Base-by-base conservation (phyloP, 257 asterid genomes). In the Verbascum thapsus region DNA sequence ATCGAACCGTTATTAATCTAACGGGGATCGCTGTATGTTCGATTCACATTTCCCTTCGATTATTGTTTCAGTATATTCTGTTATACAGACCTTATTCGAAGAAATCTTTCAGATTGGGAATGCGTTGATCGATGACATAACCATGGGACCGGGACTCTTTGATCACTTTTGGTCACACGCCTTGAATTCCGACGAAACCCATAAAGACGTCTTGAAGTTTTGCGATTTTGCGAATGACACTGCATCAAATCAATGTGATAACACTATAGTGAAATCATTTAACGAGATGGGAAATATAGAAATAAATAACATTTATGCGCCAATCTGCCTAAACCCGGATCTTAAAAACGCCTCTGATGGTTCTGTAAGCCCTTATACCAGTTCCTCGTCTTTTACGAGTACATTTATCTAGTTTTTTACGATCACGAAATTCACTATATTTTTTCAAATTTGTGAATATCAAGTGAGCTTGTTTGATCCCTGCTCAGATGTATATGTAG, bases 1-100 rank as follows among this genome's bases (percentile, higher is more conserved):
- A 67, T 17, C 72, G 35, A 13, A 58, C 77, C 12, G 58, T 71
- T 32, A 71, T 81, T 45, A 76, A 81, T 59, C 72, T 78, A 3
- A 76, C 76, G 55, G 85, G 80, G 13, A 70, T 78, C 5, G 74
- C 79, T 22, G 84, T 75, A 70, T 19, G 87, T 74, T 34, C 49
- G 35, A 34, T 38, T 39, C 11, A 17, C 7, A 3, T 26, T 30
- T 55, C 9, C 0, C 0, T 26, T 49, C 23, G 9, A 12, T 32
- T 6, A 11, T 7, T 3, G 32, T 1, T 6, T 30, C 2, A 7
- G 1, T 7, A 13, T 30, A 55, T 9, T 43, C 48, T 16, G 10
- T 35, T 12, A 19, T 35, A 22, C 35, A 30, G 10, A 6, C 35
- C 10, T 6, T 10, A 47, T 18, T 12, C 16, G 19, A 56, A n/a